Percentiles rank a stretch among this genome's conserved stretches.
Evolutionary conservation across 352 stramenopile species (phyloP).

Genomic region (Thalassiosira mediterranea): DNA sequence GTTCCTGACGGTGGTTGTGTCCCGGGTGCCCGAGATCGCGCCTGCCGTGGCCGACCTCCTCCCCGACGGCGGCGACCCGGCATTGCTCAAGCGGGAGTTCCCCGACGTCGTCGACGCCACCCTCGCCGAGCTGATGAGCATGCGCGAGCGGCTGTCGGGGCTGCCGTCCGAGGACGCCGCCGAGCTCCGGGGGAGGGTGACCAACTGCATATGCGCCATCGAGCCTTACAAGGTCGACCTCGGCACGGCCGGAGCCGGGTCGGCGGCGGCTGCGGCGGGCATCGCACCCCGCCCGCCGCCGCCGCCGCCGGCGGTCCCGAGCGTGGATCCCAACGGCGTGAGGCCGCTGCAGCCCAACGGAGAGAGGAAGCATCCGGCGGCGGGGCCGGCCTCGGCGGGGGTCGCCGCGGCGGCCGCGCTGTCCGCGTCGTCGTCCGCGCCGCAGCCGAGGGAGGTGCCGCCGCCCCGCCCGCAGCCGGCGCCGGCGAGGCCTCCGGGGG

Average conservation of each 20-base stretch:
- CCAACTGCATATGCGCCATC: conserved; percentile 27
- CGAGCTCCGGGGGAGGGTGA: conserved; percentile 21
- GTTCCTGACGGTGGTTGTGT: conserved; percentile 31
- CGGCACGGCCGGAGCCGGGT: background rate
- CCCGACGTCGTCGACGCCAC: conserved; percentile 15
- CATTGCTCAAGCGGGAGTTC: conserved; percentile 5
- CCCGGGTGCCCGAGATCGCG: conserved; percentile 35
- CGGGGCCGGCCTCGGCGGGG: background rate
- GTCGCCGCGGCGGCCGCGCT: too few species aligned
- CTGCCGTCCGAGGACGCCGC: background rate
- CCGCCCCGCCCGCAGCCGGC: background rate
- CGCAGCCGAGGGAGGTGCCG: background rate
- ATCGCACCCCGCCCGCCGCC: background rate
- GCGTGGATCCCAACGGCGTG: background rate
- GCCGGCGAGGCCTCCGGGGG: background rate
- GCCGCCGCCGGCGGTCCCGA: background rate
- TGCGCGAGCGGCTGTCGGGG: conserved; percentile 4
- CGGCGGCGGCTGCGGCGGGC: background rate
- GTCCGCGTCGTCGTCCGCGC: background rate
- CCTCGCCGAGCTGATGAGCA: background rate
- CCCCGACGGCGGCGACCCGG: background rate
- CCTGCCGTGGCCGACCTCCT: conserved; percentile 7
- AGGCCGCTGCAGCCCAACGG: background rate
- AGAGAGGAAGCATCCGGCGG: too few species aligned
- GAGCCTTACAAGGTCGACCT: conserved; percentile 26